Conservation (phyloP, 768 basidiomycete species). For the Suillus cothurnatus region DNA sequence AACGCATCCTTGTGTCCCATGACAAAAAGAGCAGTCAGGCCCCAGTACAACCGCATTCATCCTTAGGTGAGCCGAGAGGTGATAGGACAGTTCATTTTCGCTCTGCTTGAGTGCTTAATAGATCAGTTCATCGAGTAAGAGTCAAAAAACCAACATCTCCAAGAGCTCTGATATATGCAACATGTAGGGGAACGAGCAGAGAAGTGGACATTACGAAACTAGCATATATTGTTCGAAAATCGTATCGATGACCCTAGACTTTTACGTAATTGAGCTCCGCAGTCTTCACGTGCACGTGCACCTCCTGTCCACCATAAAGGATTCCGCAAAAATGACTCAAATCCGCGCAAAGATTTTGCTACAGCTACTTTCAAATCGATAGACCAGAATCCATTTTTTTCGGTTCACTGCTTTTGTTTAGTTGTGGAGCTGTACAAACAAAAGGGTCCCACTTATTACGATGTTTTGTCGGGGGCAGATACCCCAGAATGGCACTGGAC, state of each 20-base stretch:
- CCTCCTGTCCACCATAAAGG: too few relatives aligned
- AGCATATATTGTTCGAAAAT: neutral
- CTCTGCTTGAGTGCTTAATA: constrained; percentile 44
- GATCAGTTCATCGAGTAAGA: constrained; percentile 5
- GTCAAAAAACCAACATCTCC: constrained; percentile 51
- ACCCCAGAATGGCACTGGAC: too few relatives aligned
- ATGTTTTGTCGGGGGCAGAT: too few relatives aligned
- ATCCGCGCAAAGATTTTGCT: neutral
- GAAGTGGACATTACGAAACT: constrained; percentile 2
- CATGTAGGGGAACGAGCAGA: constrained; percentile 59
- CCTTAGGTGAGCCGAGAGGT: constrained; percentile 90
- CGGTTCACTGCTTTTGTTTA: too few relatives aligned
- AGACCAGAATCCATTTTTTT: too few relatives aligned
- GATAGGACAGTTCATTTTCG: constrained; percentile 85
- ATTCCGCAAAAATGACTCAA: neutral
- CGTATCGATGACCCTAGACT: neutral
- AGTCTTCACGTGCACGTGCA: too few relatives aligned
- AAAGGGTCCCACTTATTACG: too few relatives aligned
- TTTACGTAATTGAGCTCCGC: neutral
- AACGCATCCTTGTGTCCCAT: constrained; percentile 82
- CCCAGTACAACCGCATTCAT: constrained; percentile 99
- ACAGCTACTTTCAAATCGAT: too few relatives aligned
- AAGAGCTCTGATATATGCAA: constrained; percentile 74
- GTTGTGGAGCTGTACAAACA: too few relatives aligned
- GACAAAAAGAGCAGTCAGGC: constrained; percentile 80